Base-by-base conservation (phyloP, 2,329 filamentous ascomycete genomes). In the Incumbomyces lentus region DNA sequence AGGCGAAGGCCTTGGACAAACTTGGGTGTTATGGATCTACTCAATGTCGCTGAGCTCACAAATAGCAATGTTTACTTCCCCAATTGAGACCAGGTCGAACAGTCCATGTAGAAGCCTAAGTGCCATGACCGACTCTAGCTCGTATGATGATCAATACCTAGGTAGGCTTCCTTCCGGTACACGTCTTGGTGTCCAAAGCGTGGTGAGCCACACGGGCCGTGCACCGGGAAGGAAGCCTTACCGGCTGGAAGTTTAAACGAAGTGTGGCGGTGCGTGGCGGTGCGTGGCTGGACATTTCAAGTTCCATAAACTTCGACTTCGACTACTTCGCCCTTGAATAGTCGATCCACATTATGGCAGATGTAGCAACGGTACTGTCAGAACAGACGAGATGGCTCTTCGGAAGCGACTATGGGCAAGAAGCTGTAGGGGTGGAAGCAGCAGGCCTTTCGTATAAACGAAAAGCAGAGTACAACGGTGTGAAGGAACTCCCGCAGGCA, bases 401-500 rank as follows among this genome's bases (percentile, higher is more conserved):
- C 50, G 69, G 69, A 19, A 49, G 65, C 33, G 68, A 71, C 52
- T 72, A 70, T 50, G 60, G 69, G 33, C 63, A 66, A 57, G 62
- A 66, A 48, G 60, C 65, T 34, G 62, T 68, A 19, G 67, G 70
- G 14, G 64, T 67, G 26, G 66, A 69, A 31, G 57, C 58, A 45
- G 62, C 64, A 46, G 65, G 64, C 19, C 65, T 66, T 29, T 32
- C 42, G 16, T 71, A 70, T 57, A 62, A 68, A 52, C 58, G 67
- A 49, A 68, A 67, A 60, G 61, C 60, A 47, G 88, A 95, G 68
- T 95, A 95, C 65, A 76, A 81, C 56, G 72, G 81, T 59, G 82
- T 92, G 17, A 78, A 80, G 61, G 82, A 84, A 52, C 74, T 95
- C 2, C 89, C 89, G 5, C 78, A 82, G 17, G 78, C 78, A 1